Evolutionary conservation across 306 rosid species (phyloP).

Genomic region (Lathyrus aphaca): DNA sequence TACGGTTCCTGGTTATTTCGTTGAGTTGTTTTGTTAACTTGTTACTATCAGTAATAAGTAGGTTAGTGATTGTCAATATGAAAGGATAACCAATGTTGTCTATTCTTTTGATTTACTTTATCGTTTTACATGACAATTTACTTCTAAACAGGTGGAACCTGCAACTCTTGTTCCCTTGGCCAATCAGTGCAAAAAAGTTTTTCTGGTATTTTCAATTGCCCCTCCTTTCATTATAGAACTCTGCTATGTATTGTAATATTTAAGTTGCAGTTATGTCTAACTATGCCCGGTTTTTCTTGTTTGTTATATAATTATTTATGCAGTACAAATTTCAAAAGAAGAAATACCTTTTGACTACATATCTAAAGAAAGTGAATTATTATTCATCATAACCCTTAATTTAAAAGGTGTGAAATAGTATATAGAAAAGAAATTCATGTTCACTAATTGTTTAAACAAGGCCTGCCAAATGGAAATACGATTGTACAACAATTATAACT

Average conservation of each 20-base stretch:
- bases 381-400: too few species aligned
- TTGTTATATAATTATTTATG: conserved; percentile 14
- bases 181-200: conserved; percentile 92
- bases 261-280: conserved; percentile 29
- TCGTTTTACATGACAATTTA: conserved; percentile 35
- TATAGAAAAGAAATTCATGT: conserved; percentile 28
- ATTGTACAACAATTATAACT: conserved; percentile 22
- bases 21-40: conserved; percentile 8
- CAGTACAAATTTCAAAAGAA: conserved; percentile 20
- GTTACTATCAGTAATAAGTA: conserved; percentile 11
- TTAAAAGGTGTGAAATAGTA: conserved; percentile 20
- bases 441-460: conserved; percentile 19
- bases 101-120: conserved; percentile 32
- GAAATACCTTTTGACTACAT: conserved; percentile 22
- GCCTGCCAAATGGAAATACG: conserved; percentile 1
- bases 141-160: conserved; percentile 75
- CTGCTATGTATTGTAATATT: conserved; percentile 8
- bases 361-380: conserved; percentile 18
- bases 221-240: conserved; percentile 26
- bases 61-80: conserved; percentile 17
- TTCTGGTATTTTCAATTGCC: conserved; percentile 65
- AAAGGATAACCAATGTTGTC: conserved; percentile 3
- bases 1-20: conserved; percentile 5
- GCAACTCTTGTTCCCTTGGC: conserved; percentile 91
- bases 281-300: conserved; percentile 13